Conservation (phyloP, 805 yeast genomes). For the Myxozyma melibiosi region DNA sequence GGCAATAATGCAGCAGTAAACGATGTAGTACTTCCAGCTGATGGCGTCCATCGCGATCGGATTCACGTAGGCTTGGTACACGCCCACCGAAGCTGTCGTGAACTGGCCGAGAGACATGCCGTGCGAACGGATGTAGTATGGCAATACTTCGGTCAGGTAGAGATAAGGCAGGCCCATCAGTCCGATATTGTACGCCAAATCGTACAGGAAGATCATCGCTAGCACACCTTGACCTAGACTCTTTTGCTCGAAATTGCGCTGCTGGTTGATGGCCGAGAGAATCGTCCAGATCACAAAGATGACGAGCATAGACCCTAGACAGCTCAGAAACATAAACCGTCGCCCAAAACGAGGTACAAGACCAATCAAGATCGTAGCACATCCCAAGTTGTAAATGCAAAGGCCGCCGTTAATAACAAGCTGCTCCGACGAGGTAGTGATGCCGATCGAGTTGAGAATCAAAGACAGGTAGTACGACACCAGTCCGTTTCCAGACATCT, state of each 20-base stretch:
- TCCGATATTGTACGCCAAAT: constrained; percentile 25
- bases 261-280: constrained; percentile 11
- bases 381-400: background rate
- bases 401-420: constrained; percentile 45
- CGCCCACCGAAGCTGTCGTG: constrained; percentile 27
- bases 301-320: constrained; percentile 42
- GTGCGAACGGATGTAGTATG: constrained; percentile 46
- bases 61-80: constrained; percentile 44
- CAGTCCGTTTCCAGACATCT: constrained; percentile 53
- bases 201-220: constrained; percentile 26
- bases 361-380: constrained; percentile 39
- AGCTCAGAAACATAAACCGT: constrained; percentile 35
- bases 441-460: constrained; percentile 58
- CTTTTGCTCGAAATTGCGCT: background rate
- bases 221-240: constrained; percentile 20
- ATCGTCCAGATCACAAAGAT: constrained; percentile 37
- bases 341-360: constrained; percentile 36
- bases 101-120: constrained; percentile 44
- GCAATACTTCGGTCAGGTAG: constrained; percentile 36
- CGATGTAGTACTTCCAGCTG: constrained; percentile 51
- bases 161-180: constrained; percentile 23
- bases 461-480: constrained; percentile 54
- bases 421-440: too few relatives aligned
- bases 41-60: constrained; percentile 48
- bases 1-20: constrained; percentile 34